These are phyloP conservation scores for Aureobasidium sp. DNA, from an alignment of 2,329 filamentous ascomycete species.

Conservation along the genomic window DNA sequence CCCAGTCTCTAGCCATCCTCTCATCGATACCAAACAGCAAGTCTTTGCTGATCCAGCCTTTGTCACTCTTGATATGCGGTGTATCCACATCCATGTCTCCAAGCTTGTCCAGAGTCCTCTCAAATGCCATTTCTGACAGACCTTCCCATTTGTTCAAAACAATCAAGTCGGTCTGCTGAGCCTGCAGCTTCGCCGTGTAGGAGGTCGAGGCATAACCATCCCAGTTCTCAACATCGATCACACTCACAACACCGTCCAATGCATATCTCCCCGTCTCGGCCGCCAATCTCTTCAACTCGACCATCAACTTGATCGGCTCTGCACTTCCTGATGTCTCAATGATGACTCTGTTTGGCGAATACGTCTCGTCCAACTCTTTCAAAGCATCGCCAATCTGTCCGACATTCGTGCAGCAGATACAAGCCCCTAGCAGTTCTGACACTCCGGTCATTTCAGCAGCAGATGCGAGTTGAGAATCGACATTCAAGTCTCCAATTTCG, in stretches of 20 bases:
- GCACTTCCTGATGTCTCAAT: slow-evolving; percentile 89
- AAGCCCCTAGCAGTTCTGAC: slow-evolving; percentile 88
- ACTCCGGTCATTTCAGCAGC: slow-evolving; percentile 80
- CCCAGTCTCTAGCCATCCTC: slow-evolving; percentile 55
- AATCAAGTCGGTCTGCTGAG: slow-evolving; percentile 80
- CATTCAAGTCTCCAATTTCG: slow-evolving; percentile 89
- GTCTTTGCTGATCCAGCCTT: slow-evolving; percentile 68
- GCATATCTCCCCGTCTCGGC: slow-evolving; percentile 63
- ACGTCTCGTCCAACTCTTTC: slow-evolving; percentile 57
- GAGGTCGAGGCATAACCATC: slow-evolving; percentile 84
- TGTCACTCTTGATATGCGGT: slow-evolving; percentile 72
- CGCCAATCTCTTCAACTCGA: slow-evolving; percentile 77
- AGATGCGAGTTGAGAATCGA: slow-evolving; percentile 86
- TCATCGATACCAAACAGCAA: slow-evolving; percentile 84
- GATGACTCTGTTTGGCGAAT: slow-evolving; percentile 73
- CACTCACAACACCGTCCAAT: slow-evolving; percentile 80
- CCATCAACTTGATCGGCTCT: slow-evolving; percentile 73
- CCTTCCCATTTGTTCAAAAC: slow-evolving; percentile 91
- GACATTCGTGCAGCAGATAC: slow-evolving; percentile 98
- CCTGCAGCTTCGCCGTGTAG: slow-evolving; percentile 82
- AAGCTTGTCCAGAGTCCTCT: slow-evolving; percentile 69
- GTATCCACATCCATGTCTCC: slow-evolving; percentile 74
- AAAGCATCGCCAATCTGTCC: slow-evolving; percentile 81
- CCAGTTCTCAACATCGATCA: slow-evolving; percentile 95
- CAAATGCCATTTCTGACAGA: slow-evolving; percentile 65